phyloP scores from a whole-genome alignment of 345 rosid species.

The Rhodamnia argentea region DNA sequence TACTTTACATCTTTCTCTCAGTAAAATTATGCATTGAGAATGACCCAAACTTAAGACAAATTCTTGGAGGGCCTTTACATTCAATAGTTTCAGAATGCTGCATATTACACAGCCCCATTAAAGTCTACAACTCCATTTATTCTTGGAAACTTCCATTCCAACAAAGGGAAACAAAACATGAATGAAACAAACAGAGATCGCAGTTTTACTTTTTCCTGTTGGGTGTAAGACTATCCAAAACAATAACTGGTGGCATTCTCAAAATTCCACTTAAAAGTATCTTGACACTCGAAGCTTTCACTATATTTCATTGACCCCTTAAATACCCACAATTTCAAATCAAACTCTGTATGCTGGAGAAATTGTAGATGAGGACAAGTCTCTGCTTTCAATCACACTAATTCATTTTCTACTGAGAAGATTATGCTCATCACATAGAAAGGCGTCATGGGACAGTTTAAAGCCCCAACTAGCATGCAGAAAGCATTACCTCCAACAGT shows the following conservation, averaged over 20 bases:
- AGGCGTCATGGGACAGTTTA: not conserved
- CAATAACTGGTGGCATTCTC: not conserved
- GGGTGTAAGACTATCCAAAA: not conserved
- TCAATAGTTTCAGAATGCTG: not conserved
- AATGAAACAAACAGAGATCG: not conserved
- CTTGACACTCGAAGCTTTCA: not conserved
- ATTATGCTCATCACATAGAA: not conserved
- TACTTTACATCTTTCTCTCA: not conserved
- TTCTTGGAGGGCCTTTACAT: not conserved
- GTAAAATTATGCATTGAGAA: not conserved
- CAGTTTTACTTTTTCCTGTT: not conserved
- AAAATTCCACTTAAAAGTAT: not conserved
- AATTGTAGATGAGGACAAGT: not conserved
- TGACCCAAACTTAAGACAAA: not conserved
- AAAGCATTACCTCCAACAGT: slow-evolving; percentile 42
- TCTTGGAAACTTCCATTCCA: not conserved
- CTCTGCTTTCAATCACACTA: not conserved
- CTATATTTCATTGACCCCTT: not conserved
- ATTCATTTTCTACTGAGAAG: not conserved
- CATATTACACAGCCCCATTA: not conserved
- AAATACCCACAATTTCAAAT: not conserved
- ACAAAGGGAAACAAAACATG: not conserved
- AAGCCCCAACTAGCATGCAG: not conserved
- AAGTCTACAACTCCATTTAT: not conserved
- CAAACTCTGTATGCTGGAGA: not conserved